Conservation (phyloP, 345 rosid genomes). For the Lepidium africanum region DNA sequence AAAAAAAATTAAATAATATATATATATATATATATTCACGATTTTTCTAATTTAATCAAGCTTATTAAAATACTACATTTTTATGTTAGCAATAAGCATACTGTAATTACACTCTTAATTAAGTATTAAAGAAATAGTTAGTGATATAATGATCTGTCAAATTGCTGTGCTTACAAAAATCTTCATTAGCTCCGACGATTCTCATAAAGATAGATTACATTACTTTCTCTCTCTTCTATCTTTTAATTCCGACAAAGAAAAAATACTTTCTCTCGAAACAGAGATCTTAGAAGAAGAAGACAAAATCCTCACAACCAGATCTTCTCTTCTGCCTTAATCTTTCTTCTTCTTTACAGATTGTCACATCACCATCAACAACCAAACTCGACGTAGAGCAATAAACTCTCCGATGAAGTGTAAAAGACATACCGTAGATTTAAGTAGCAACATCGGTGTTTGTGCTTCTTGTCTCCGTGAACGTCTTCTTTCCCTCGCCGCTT, state of each 20-base stretch:
- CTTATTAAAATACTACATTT: too few species aligned
- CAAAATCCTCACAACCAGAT: slow-evolving; percentile 24
- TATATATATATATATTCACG: too few species aligned
- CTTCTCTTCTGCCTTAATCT: neutral
- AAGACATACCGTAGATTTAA: slow-evolving; percentile 54
- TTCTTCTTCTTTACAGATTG: slow-evolving; percentile 19
- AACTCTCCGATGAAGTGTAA: slow-evolving; percentile 65
- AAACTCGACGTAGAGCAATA: neutral
- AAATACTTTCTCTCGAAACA: neutral
- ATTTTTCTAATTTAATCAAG: neutral
- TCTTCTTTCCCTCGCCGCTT: slow-evolving; percentile 42
- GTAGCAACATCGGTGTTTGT: slow-evolving; percentile 74
- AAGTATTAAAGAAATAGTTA: neutral
- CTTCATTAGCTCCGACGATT: slow-evolving; percentile 6
- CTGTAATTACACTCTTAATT: too few species aligned
- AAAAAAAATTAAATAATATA: too few species aligned
- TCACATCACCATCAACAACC: slow-evolving; percentile 19
- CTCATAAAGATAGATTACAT: neutral
- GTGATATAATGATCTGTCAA: slow-evolving; percentile 15
- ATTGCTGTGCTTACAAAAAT: slow-evolving; percentile 3
- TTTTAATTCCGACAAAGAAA: neutral
- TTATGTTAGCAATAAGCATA: too few species aligned
- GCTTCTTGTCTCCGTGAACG: slow-evolving; percentile 87
- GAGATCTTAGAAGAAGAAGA: slow-evolving; percentile 13
- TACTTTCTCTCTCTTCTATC: neutral